Evolutionary conservation across 1,139 yeast species (phyloP).

Genomic region (Ogataea hybrid): DNA sequence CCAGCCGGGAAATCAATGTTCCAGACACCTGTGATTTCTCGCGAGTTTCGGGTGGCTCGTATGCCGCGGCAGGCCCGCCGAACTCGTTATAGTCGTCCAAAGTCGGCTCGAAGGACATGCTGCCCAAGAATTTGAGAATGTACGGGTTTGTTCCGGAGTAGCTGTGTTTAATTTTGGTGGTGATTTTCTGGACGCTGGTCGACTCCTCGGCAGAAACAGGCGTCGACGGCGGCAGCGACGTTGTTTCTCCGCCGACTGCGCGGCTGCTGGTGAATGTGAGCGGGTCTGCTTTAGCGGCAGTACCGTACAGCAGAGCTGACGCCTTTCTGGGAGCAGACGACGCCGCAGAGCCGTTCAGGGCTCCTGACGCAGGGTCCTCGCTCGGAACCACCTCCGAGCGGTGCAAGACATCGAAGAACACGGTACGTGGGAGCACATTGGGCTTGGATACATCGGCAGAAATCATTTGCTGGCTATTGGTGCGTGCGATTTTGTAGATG

Average conservation of each 20-base stretch:
- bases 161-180: slow-evolving; percentile 43
- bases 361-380: slow-evolving; percentile 2
- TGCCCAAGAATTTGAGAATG: slow-evolving; percentile 54
- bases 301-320: slow-evolving; percentile 22
- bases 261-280: slow-evolving; percentile 58
- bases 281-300: slow-evolving; percentile 40
- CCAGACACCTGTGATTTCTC: slow-evolving; percentile 36
- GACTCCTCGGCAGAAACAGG: slow-evolving; percentile 26
- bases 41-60: neutral
- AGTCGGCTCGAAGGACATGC: slow-evolving; percentile 53
- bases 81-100: slow-evolving; percentile 67
- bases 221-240: slow-evolving; percentile 6
- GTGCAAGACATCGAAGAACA: slow-evolving; percentile 61
- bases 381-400: slow-evolving; percentile 39
- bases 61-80: slow-evolving; percentile 40
- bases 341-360: slow-evolving; percentile 10
- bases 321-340: slow-evolving; percentile 7
- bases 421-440: slow-evolving; percentile 55
- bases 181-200: slow-evolving; percentile 22
- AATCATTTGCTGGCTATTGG: slow-evolving; percentile 17
- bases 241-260: slow-evolving; percentile 47
- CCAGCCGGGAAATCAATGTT: slow-evolving; percentile 54
- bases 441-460: slow-evolving; percentile 26
- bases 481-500: slow-evolving; percentile 55
- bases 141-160: slow-evolving; percentile 68